These are phyloP conservation scores for Diaporthe caulivora DNA, from an alignment of 2,329 filamentous ascomycete species.

Conservation along the genomic window DNA sequence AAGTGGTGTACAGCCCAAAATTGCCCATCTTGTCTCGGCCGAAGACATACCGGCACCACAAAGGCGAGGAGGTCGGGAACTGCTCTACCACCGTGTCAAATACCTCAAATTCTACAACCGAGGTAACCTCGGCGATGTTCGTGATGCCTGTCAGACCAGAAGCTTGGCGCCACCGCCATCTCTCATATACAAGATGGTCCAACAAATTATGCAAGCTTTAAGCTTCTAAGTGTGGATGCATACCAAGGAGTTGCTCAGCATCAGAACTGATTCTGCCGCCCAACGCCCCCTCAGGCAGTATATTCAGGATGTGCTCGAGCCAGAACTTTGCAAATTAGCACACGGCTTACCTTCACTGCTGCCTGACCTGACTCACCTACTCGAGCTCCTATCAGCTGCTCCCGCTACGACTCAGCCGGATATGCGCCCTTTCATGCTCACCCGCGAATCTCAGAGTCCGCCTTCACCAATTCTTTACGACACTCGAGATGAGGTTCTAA, in stretches of 20 bases:
- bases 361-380: neutral
- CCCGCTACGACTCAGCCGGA: neutral
- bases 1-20: neutral
- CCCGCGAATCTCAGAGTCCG: neutral
- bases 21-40: neutral
- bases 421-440: neutral
- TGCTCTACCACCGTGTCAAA: neutral
- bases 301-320: neutral
- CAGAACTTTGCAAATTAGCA: neutral
- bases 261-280: too few species aligned
- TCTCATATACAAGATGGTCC: neutral
- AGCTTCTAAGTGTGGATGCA: neutral
- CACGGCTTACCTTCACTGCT: neutral
- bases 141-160: neutral
- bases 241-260: neutral
- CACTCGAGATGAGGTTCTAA: neutral
- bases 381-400: neutral
- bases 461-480: neutral
- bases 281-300: neutral
- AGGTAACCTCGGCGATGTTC: neutral
- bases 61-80: neutral
- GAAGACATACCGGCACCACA: neutral
- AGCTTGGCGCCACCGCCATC: neutral
- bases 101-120: slow-evolving; percentile 11
- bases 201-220: neutral